Evolutionary conservation across 441 rosid species (phyloP).

Genomic region (Arabidopsis hybrid): DNA sequence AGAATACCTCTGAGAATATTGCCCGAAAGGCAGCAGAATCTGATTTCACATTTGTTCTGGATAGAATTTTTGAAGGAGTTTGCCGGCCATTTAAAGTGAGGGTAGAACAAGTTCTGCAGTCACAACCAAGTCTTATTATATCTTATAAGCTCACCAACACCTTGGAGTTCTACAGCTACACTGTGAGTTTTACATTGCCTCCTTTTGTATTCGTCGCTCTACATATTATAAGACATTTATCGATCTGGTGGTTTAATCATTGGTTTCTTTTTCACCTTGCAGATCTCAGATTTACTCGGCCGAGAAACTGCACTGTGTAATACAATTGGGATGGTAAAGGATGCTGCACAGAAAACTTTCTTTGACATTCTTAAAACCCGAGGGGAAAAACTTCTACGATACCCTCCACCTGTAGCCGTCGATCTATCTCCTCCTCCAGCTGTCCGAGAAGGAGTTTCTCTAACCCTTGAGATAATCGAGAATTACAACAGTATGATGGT

Average conservation of each 20-base stretch:
- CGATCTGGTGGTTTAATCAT: conserved; percentile 24
- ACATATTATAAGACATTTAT: conserved; percentile 17
- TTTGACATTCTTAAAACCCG: conserved; percentile 86
- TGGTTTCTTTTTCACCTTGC: conserved; percentile 34
- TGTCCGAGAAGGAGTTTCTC: conserved; percentile 89
- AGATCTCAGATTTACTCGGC: conserved; percentile 95
- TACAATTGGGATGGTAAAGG: conserved; percentile 87
- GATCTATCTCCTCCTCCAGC: conserved; percentile 97
- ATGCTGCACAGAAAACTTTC: conserved; percentile 93
- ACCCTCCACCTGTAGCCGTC: conserved; percentile 90
- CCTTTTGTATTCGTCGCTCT: neutral
- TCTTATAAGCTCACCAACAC: conserved; percentile 91
- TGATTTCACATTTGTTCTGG: conserved; percentile 83
- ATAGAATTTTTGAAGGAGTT: conserved; percentile 99
- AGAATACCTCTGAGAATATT: conserved; percentile 61
- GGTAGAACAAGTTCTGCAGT: conserved; percentile 97
- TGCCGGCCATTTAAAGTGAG: conserved; percentile 98
- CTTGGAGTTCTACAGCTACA: conserved; percentile 91
- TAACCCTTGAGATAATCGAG: conserved; percentile 89
- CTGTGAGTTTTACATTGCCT: conserved; percentile 61
- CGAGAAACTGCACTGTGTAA: conserved; percentile 82
- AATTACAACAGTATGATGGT: conserved; percentile 88
- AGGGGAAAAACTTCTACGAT: conserved; percentile 92
- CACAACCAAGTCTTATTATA: conserved; percentile 92
- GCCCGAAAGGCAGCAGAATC: conserved; percentile 71